phyloP scores from a whole-genome alignment of 73 alveolate genomes.

The Paramecium sonneborni region DNA sequence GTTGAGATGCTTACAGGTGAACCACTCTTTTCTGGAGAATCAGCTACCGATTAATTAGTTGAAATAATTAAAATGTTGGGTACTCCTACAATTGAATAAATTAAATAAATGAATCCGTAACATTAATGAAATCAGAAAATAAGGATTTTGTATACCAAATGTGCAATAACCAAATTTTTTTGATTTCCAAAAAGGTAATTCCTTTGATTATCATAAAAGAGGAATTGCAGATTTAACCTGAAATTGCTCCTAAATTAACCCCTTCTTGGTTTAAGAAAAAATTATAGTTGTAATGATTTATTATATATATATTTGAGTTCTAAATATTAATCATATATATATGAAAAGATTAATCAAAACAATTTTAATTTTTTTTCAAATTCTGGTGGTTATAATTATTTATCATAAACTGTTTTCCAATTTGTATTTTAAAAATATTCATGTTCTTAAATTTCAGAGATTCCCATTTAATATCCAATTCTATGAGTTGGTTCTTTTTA shows the following conservation, averaged over 20 bases:
- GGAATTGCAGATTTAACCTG: slow-evolving; percentile 62
- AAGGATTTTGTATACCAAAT: not conserved
- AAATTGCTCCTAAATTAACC: not conserved
- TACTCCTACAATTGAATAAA: slow-evolving; percentile 90
- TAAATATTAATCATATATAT: not conserved
- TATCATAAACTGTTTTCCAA: slow-evolving; percentile 33
- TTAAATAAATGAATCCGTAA: slow-evolving; percentile 89
- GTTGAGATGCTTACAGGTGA: slow-evolving; percentile 89
- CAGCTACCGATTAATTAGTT: slow-evolving; percentile 87
- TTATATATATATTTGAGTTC: not conserved
- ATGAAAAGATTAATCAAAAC: not conserved
- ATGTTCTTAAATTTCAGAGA: slow-evolving; percentile 26
- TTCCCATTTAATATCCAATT: slow-evolving; percentile 20
- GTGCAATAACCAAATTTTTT: slow-evolving; percentile 21
- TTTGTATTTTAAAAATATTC: not conserved
- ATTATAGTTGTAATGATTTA: not conserved
- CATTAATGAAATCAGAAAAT: slow-evolving; percentile 82
- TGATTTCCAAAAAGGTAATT: slow-evolving; percentile 55
- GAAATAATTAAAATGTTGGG: slow-evolving; percentile 94
- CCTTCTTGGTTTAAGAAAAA: slow-evolving; percentile 24
- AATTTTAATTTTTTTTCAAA: slow-evolving; percentile 9
- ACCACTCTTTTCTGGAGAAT: slow-evolving; percentile 91
- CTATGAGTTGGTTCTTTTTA: slow-evolving; percentile 22
- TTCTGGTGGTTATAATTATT: slow-evolving; percentile 7
- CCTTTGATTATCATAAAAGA: slow-evolving; percentile 60